Evolutionary conservation across 495 filamentous ascomycete species (phyloP).

Genomic region (Saxophila tyrrhenica): DNA sequence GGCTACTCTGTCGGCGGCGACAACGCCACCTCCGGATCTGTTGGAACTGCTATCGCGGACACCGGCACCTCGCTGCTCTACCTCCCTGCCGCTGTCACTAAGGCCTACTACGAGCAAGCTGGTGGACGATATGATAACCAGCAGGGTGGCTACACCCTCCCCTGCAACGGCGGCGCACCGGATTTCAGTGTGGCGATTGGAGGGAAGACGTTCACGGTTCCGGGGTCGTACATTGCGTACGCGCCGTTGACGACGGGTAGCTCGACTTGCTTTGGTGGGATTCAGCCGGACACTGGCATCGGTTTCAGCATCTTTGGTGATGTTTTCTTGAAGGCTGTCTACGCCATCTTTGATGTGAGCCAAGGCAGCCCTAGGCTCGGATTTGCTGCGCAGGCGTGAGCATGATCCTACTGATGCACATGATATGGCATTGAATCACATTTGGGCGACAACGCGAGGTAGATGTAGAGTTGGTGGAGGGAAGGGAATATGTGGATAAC

Average conservation of each 20-base stretch:
- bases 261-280: conserved; percentile 29
- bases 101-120: conserved; percentile 53
- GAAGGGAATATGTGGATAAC: no score
- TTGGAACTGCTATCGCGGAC: conserved; percentile 46
- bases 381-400: conserved; percentile 36
- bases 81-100: conserved; percentile 44
- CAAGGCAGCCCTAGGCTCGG: conserved; percentile 47
- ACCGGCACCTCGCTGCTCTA: conserved; percentile 64
- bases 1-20: conserved; percentile 51
- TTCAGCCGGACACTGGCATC: conserved; percentile 43
- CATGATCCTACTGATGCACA: not conserved
- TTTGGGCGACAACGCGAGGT: no score
- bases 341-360: conserved; percentile 55
- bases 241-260: conserved; percentile 34
- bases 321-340: conserved; percentile 68
- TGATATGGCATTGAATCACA: not conserved
- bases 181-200: conserved; percentile 50
- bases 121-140: conserved; percentile 37
- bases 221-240: conserved; percentile 36
- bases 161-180: conserved; percentile 52
- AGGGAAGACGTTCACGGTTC: conserved; percentile 37
- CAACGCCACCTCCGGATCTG: conserved; percentile 20
- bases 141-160: conserved; percentile 56
- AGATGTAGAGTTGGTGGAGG: no score
- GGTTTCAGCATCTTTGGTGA: conserved; percentile 65